Base-by-base conservation (phyloP, 2,329 filamentous ascomycete species). In the Allantophomopsis lycopodina region DNA sequence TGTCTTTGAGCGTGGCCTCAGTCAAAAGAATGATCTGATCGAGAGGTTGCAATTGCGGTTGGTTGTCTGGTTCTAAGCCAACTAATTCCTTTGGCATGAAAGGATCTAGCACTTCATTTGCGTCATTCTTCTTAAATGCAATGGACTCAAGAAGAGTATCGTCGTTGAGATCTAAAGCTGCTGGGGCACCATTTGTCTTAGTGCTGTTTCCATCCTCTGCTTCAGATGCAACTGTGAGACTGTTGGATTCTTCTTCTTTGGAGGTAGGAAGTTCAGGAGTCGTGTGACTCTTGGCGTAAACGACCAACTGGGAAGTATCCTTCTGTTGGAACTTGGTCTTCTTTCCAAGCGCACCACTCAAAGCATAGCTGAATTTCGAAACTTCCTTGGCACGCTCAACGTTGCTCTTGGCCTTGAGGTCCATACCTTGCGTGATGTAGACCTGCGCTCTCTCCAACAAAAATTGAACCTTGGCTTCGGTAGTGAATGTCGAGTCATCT, bases 11-110 rank as follows among this genome's bases (percentile, higher is more conserved):
- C 0, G 87, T 94, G 1, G 76, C 76, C 39, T 93, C 89, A 0
- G 87, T 87, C 1, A 98, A 72, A 7, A 98, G 68, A 18, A 94
- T 89, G 38, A 93, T 84, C 17, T 94, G 88, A 55, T 98, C 91
- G 7, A 95, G 65, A 2, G 89, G 77, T 4, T 78, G 68, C 1
- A 98, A 69, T 44, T 83, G 73, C 2, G 89, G 91, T 52, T 98
- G 91, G 12, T 83, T 66, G 23, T 86, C 76, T 0, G 88, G 83
- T 33, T 83, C 72, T 14, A 96, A 57, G 2, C 66, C 68, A 1
- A 67, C 67, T 21, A 98, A 61, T 3, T 68, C 60, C 2, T 65
- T 44, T 0, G 87, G 77, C 0, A 95, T 59, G 5, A 66, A 61
- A 18, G 65, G 55, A 0, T 60, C 59, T 1, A 65, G 55, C 5